A percentile compares a stretch with the other conserved stretches of the same genome.
phyloP scores from a whole-genome alignment of 1,139 yeast species.

The Ogataea hybrid region DNA sequence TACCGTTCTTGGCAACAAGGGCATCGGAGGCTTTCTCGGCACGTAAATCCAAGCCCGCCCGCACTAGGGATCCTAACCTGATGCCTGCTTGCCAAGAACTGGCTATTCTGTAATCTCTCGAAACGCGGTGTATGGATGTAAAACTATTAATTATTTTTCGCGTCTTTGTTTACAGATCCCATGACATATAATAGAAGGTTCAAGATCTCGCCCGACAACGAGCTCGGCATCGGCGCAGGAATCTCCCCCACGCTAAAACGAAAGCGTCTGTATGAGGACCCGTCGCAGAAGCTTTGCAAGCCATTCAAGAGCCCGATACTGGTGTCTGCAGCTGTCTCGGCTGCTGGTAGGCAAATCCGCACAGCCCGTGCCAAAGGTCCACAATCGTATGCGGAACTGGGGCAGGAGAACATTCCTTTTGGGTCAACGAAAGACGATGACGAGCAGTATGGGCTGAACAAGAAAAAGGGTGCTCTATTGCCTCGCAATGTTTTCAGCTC shows the following conservation, averaged over 20 bases:
- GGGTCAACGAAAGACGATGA: slow-evolving; percentile 15
- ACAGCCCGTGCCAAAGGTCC: slow-evolving; percentile 36
- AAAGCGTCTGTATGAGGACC: slow-evolving; percentile 34
- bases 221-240: slow-evolving; percentile 41
- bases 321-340: slow-evolving; percentile 10
- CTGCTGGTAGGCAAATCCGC: slow-evolving; percentile 28
- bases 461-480: slow-evolving; percentile 30
- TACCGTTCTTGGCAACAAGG: neutral
- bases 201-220: slow-evolving; percentile 25
- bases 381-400: slow-evolving; percentile 38
- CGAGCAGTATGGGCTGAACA: slow-evolving; percentile 27
- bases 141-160: neutral
- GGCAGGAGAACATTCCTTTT: slow-evolving; percentile 21
- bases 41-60: neutral
- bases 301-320: slow-evolving; percentile 48
- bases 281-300: slow-evolving; percentile 36
- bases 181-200: slow-evolving; percentile 6
- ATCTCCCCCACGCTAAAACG: slow-evolving; percentile 33
- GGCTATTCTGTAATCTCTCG: too few species aligned
- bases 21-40: neutral
- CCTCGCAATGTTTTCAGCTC: slow-evolving; percentile 29
- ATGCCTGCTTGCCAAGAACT: too few species aligned
- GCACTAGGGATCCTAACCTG: too few species aligned
- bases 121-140: neutral
- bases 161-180: slow-evolving; percentile 6